These are phyloP conservation scores for Teratosphaeria pseudoeucalypti DNA, from an alignment of 2,329 filamentous ascomycete genomes.

Conservation along the genomic window DNA sequence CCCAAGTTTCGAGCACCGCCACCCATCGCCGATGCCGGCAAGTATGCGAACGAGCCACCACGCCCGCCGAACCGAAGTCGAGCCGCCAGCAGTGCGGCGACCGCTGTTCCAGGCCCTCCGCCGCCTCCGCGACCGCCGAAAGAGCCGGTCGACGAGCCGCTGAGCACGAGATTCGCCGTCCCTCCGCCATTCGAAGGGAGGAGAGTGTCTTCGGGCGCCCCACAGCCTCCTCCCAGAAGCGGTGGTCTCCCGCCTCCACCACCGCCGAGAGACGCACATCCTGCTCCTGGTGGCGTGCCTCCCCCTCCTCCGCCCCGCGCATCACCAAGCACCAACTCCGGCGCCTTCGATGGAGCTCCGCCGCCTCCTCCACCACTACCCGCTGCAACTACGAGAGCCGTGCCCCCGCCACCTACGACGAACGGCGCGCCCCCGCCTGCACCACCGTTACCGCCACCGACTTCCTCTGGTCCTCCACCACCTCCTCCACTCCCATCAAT, in stretches of 20 bases:
- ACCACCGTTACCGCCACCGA: conserved; percentile 12
- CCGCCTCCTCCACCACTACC: conserved; percentile 24
- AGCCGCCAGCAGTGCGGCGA: conserved; percentile 19
- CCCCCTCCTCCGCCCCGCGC: conserved; percentile 47
- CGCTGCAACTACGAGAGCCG: conserved; percentile 3
- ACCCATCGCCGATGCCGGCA: conserved; percentile 80
- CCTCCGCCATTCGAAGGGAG: conserved; percentile 70
- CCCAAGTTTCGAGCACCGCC: conserved; percentile 76
- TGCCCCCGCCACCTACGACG: conserved; percentile 3
- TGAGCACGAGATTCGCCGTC: conserved; percentile 52
- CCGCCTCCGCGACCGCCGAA: conserved; percentile 42
- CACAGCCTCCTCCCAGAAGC: conserved; percentile 58
- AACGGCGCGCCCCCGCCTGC: neutral
- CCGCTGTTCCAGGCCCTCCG: conserved; percentile 25
- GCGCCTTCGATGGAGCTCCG: conserved; percentile 26
- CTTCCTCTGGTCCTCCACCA: conserved; percentile 25
- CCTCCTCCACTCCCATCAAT: conserved; percentile 37
- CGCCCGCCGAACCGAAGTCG: conserved; percentile 48
- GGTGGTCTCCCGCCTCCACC: conserved; percentile 51
- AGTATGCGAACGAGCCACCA: conserved; percentile 51
- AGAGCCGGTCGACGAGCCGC: conserved; percentile 51
- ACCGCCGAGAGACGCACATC: conserved; percentile 45
- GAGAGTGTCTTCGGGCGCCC: conserved; percentile 49
- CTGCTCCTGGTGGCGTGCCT: conserved; percentile 28
- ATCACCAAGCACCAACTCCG: conserved; percentile 41